Base-by-base conservation (phyloP, 75 land plant species). In the Cryptomeria japonica region DNA sequence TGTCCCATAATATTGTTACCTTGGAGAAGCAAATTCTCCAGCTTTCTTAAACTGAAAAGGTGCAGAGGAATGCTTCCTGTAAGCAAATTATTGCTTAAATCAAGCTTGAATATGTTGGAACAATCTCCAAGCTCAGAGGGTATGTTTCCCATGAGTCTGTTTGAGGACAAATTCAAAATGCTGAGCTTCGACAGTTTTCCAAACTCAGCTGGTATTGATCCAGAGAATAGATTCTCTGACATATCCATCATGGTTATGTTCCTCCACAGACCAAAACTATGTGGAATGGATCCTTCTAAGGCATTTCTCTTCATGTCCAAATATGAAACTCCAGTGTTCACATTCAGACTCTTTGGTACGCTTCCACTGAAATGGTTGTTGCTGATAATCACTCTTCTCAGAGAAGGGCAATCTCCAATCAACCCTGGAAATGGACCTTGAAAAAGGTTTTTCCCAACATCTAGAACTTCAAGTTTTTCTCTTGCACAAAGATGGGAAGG, bases 51-150 rank as follows among this genome's bases (percentile, higher is more conserved):
- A 44, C 87, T 88, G 34, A 80, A 86, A 39, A 95, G 86, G 61
- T 88, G 89, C 36, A 86, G 36, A 42, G 95, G 94, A 68, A 95
- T 93, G 80, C 49, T 87, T 46, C 96, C 94, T 34, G 91, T 83
- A 44, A 95, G 75, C 61, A 64, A 36, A 86, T 95, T 95, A 77
- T 80, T 39, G 44, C 95, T 91, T 61, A 95, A 87, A 83, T 95
- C 93, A 28, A 95, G 86, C 79, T 83, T 85, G 77, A 91, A 64
- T 38, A 95, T 85, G 7, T 88, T 83, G 18, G 85, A 83, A 68
- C 89, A 84, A 36, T 87, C 80, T 39, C 91, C 91, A 77, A 95
- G 77, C 42, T 87, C 83, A 15, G 89, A 28, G 78, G 96, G 96
- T 70, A 94, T 91, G 28, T 31, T 84, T 78, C 94, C 96, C 31